These are phyloP conservation scores for Capsicum baccatum DNA, from an alignment of 257 asterid genomes.

Conservation along the genomic window DNA sequence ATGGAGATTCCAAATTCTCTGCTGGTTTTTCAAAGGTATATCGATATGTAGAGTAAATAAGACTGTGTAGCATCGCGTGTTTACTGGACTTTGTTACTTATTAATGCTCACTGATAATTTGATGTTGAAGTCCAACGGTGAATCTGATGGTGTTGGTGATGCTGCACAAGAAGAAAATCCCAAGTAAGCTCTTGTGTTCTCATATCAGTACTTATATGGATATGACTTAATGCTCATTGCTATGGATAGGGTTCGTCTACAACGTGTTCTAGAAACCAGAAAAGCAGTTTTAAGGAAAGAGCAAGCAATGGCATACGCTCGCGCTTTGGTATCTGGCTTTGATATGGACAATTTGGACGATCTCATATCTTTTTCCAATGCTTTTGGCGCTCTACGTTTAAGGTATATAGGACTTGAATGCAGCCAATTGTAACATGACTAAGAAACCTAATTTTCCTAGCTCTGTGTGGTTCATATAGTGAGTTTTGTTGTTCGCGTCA, in stretches of 20 bases:
- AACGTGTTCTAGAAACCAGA: constrained; percentile 73
- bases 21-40: constrained; percentile 53
- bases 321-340: constrained; percentile 81
- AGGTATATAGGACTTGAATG: constrained; percentile 43
- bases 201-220: background rate
- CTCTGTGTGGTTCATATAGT: background rate
- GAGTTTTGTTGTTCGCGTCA: background rate
- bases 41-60: background rate
- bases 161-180: constrained; percentile 60
- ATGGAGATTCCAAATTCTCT: constrained; percentile 45
- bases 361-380: constrained; percentile 70
- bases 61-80: background rate
- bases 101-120: background rate
- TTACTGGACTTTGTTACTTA: background rate
- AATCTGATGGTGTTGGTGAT: constrained; percentile 42
- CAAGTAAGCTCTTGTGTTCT: constrained; percentile 48
- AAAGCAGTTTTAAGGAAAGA: constrained; percentile 78
- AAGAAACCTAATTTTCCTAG: background rate
- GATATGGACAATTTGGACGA: constrained; percentile 65
- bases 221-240: constrained; percentile 20
- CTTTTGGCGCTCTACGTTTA: constrained; percentile 80
- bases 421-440: background rate
- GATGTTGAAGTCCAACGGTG: constrained; percentile 41
- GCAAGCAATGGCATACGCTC: constrained; percentile 94
- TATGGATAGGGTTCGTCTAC: constrained; percentile 64